These are phyloP conservation scores for Tolypocladium ovalisporum DNA, from an alignment of 2,329 filamentous ascomycete genomes.

Conservation along the genomic window DNA sequence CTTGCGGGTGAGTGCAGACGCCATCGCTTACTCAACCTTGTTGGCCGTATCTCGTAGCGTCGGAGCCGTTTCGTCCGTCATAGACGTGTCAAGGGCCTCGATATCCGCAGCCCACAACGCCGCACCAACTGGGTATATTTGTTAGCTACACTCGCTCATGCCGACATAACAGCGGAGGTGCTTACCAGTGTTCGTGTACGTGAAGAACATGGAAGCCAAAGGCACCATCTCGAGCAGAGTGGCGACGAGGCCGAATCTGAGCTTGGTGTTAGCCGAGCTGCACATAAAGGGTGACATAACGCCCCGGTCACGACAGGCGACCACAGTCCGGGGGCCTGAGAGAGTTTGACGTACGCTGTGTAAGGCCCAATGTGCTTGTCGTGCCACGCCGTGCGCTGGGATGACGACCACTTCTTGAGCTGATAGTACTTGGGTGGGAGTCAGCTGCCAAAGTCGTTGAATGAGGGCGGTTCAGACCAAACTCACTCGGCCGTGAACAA, in stretches of 20 bases:
- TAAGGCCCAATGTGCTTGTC: conserved; percentile 63
- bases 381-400: conserved; percentile 58
- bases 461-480: background rate
- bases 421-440: conserved; percentile 64
- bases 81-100: conserved; percentile 44
- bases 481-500: conserved; percentile 43
- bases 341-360: conserved; percentile 52
- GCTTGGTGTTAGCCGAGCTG: conserved; percentile 5
- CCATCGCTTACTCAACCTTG: conserved; percentile 27
- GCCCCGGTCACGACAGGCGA: background rate
- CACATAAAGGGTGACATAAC: background rate
- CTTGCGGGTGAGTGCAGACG: background rate
- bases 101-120: conserved; percentile 91
- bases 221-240: conserved; percentile 80
- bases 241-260: conserved; percentile 62
- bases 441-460: background rate
- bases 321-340: background rate
- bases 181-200: conserved; percentile 73
- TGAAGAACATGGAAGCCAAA: conserved; percentile 69
- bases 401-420: conserved; percentile 68
- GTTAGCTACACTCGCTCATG: conserved; percentile 3
- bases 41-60: conserved; percentile 36
- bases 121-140: conserved; percentile 61
- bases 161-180: background rate
- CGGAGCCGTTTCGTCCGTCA: conserved; percentile 40